Percentiles rank a stretch among this genome's conserved stretches.
Conservation (phyloP, 2,329 filamentous ascomycete species). For the Fusarium begoniae region DNA sequence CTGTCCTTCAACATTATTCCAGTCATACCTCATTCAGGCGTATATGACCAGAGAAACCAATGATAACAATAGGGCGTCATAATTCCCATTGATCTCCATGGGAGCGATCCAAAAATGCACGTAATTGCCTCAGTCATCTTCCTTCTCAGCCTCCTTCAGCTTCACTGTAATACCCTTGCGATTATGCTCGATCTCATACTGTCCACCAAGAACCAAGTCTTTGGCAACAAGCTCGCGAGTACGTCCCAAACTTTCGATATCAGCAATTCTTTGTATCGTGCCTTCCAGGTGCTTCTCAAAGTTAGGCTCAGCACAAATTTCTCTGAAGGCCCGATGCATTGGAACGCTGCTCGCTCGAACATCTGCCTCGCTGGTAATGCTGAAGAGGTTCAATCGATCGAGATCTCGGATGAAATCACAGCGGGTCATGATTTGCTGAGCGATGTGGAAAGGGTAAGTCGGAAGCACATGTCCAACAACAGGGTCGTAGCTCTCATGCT, state of each 20-base stretch:
- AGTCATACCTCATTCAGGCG: background rate
- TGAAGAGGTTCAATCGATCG: slow-evolving; percentile 94
- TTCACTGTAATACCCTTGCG: slow-evolving; percentile 54
- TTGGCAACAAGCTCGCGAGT: slow-evolving; percentile 97
- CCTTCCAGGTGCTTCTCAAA: slow-evolving; percentile 86
- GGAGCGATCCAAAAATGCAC: background rate
- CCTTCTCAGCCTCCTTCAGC: slow-evolving; percentile 54
- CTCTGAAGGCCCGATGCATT: slow-evolving; percentile 91
- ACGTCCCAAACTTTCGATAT: slow-evolving; percentile 90
- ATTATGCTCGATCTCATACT: slow-evolving; percentile 71
- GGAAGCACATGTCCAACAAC: slow-evolving; percentile 79
- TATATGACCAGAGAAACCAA: background rate
- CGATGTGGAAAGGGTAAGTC: slow-evolving; percentile 80
- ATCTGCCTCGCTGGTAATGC: slow-evolving; percentile 85
- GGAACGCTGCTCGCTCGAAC: slow-evolving; percentile 94
- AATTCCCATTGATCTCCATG: background rate
- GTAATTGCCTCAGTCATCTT: slow-evolving; percentile 33
- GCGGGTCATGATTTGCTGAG: slow-evolving; percentile 92
- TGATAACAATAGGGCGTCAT: background rate
- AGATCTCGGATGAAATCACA: slow-evolving; percentile 94
- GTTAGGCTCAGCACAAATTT: slow-evolving; percentile 79
- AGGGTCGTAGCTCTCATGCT: slow-evolving; percentile 68
- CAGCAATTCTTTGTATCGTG: slow-evolving; percentile 85
- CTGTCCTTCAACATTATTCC: slow-evolving; percentile 7
- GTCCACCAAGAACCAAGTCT: slow-evolving; percentile 86